Evolutionary conservation across 2,329 filamentous ascomycete genomes (phyloP).

Genomic region (Orbilia blumenaviensis): DNA sequence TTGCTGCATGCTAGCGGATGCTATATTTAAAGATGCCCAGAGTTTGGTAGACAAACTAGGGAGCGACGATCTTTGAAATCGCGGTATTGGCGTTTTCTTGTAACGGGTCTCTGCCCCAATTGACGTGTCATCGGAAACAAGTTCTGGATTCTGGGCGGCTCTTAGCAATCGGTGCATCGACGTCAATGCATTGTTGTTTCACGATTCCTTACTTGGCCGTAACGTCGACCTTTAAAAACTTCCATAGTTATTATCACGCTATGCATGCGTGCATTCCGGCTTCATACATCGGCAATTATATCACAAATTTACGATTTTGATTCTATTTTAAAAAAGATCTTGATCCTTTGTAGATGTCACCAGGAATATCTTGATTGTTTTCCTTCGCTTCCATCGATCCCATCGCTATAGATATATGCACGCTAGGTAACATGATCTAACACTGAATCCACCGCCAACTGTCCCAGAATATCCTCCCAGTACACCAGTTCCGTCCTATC

Average conservation of each 20-base stretch:
- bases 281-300: not conserved
- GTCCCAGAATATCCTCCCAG: not conserved
- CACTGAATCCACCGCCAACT: not conserved
- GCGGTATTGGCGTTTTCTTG: conserved; percentile 10
- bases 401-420: not conserved
- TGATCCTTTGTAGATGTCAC: not conserved
- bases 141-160: not conserved
- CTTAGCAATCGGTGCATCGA: conserved; percentile 14
- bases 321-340: not conserved
- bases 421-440: conserved; percentile 12
- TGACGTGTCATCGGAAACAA: conserved; percentile 17
- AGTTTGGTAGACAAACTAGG: not conserved
- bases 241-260: not conserved
- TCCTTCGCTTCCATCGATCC: not conserved
- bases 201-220: not conserved
- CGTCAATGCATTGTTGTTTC: not conserved
- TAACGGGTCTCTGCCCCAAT: not conserved
- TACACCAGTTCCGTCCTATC: not conserved
- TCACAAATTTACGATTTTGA: too few species aligned
- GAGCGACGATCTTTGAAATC: not conserved
- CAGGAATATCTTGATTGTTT: not conserved
- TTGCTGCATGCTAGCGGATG: not conserved
- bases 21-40: conserved; percentile 12
- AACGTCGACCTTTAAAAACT: not conserved
- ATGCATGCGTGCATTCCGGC: not conserved